Conservation (phyloP, 2,329 filamentous ascomycete species). For the Hypoxylon sp. region DNA sequence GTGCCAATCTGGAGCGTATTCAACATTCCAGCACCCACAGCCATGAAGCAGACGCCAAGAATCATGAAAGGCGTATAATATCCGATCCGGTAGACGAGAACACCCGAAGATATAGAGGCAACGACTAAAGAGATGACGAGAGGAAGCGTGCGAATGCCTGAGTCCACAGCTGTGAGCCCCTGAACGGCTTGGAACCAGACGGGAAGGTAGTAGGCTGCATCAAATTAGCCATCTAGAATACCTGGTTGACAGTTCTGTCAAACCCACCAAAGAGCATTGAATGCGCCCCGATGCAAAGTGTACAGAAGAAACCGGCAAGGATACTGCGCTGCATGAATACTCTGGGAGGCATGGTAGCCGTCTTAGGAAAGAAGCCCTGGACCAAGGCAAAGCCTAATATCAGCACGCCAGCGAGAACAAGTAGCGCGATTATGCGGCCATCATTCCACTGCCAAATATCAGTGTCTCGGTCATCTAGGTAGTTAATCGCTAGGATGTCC, state of each 20-base stretch:
- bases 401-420: slow-evolving; percentile 52
- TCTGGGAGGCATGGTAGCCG: slow-evolving; percentile 36
- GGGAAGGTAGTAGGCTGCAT: slow-evolving; percentile 51
- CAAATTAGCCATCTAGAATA: not conserved
- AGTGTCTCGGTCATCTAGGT: no score
- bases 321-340: slow-evolving; percentile 40
- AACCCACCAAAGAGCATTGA: slow-evolving; percentile 1
- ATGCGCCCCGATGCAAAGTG: slow-evolving; percentile 7
- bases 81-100: slow-evolving; percentile 42
- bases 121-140: slow-evolving; percentile 47
- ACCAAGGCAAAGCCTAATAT: slow-evolving; percentile 52
- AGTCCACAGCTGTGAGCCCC: slow-evolving; percentile 48
- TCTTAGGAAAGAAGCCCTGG: slow-evolving; percentile 32
- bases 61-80: slow-evolving; percentile 51
- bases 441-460: slow-evolving; percentile 49
- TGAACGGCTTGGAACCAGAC: slow-evolving; percentile 49
- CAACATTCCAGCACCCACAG: slow-evolving; percentile 49
- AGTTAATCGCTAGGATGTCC: no score
- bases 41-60: slow-evolving; percentile 31
- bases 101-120: slow-evolving; percentile 44
- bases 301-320: not conserved
- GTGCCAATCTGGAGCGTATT: slow-evolving; percentile 42
- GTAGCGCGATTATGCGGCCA: slow-evolving; percentile 53
- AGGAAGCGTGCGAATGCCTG: slow-evolving; percentile 54
- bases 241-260: not conserved